Evolutionary conservation across 148 eudicot species (phyloP).

Genomic region (Bassia scoparia): DNA sequence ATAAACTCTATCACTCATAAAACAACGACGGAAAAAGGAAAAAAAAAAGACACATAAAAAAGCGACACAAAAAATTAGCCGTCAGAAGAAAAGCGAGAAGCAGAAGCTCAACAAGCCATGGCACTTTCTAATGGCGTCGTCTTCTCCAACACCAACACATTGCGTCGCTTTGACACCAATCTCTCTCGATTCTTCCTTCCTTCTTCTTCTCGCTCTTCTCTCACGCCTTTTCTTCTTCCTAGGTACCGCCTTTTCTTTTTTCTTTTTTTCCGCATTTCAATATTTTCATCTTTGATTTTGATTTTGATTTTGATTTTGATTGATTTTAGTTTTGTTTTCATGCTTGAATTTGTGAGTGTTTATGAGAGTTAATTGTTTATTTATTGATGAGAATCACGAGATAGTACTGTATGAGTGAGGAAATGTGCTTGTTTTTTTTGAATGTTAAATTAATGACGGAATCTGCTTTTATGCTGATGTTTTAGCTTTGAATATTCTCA

Average conservation of each 20-base stretch:
- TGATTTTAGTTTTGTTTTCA: neutral
- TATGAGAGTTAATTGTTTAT: neutral
- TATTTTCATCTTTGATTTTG: neutral
- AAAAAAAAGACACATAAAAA: neutral
- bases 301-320: neutral
- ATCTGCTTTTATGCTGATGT: neutral
- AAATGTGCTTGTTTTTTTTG: neutral
- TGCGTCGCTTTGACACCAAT: neutral
- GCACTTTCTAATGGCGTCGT: constrained; percentile 18
- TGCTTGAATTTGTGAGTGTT: neutral
- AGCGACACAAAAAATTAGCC: neutral
- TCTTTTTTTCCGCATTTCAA: no score
- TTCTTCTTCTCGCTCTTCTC: constrained; percentile 13
- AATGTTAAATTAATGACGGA: neutral
- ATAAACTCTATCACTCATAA: neutral
- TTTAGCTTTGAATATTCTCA: neutral
- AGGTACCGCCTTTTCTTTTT: constrained; percentile 1
- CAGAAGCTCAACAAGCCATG: constrained; percentile 1
- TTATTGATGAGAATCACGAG: neutral
- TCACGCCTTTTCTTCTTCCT: neutral
- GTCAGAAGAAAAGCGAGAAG: neutral
- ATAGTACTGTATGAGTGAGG: neutral
- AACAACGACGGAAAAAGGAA: neutral
- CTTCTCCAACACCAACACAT: constrained; percentile 25
- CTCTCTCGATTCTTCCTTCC: constrained; percentile 12